A percentile compares a stretch with the other conserved stretches of the same genome.
Conservation (phyloP, 176 grass and related monocot species). For the Avena atlantica region DNA sequence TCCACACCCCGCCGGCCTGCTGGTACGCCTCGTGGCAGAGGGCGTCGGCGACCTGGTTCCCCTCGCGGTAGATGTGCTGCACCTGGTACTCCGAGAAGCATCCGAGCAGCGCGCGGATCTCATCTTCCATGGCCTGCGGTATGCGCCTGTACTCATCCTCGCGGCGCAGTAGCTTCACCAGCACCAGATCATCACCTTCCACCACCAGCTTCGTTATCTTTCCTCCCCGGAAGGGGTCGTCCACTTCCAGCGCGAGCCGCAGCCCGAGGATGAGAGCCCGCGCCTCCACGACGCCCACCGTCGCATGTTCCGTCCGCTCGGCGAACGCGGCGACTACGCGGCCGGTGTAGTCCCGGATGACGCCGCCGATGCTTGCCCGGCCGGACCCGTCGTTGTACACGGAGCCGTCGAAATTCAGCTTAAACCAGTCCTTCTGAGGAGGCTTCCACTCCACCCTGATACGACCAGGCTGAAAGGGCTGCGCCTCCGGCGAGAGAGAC, state of each 20-base stretch:
- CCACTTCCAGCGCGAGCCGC: neutral
- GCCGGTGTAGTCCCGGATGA: neutral
- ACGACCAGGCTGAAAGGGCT: neutral
- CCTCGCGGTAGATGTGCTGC: constrained; percentile 2
- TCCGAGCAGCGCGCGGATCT: neutral
- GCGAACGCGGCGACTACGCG: neutral
- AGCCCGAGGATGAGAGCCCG: neutral
- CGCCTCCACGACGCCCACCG: neutral
- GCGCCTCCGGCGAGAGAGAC: neutral
- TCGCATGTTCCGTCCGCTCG: neutral
- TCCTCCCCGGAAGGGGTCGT: too few species aligned
- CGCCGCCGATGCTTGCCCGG: neutral
- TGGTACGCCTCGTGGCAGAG: neutral
- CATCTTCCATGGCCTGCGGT: neutral
- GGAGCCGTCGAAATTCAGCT: neutral
- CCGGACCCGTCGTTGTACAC: neutral
- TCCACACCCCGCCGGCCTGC: neutral
- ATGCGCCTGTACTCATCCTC: neutral
- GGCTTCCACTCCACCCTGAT: neutral
- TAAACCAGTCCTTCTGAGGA: neutral
- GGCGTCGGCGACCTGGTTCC: neutral
- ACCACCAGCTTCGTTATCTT: neutral
- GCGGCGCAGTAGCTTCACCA: constrained; percentile 15
- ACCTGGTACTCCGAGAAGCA: neutral
- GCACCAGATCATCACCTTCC: constrained; percentile 24